A percentile compares a stretch with the other conserved stretches of the same genome.
Conservation (phyloP, 768 basidiomycete species). For the Rhizopogon vulgaris region DNA sequence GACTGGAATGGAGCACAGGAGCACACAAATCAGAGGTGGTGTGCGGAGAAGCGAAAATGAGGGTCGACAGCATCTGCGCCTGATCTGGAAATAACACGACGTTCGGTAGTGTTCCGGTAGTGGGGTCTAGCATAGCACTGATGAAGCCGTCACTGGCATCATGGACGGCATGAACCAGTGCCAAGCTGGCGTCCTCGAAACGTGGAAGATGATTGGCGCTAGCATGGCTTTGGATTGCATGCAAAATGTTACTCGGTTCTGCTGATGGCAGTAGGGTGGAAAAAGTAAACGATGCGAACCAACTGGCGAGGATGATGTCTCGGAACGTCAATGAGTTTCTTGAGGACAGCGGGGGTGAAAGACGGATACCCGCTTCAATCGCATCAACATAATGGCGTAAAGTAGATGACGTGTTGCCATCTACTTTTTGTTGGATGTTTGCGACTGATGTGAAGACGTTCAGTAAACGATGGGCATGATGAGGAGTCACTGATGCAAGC, state of each 20-base stretch:
- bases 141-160: conserved; percentile 28
- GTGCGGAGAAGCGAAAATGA: conserved; percentile 32
- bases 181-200: conserved; percentile 28
- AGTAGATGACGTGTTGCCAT: conserved; percentile 22
- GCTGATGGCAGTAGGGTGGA: conserved; percentile 18
- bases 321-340: conserved; percentile 23
- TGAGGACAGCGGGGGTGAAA: not conserved
- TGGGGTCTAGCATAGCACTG: conserved; percentile 26
- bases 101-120: conserved; percentile 34
- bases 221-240: conserved; percentile 13
- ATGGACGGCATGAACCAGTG: conserved; percentile 30
- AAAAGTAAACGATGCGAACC: conserved; percentile 28
- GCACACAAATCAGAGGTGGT: conserved; percentile 7
- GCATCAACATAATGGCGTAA: conserved; percentile 34
- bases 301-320: conserved; percentile 35
- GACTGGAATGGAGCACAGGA: conserved; percentile 20
- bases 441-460: conserved; percentile 38
- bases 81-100: conserved; percentile 38
- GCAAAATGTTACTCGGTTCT: conserved; percentile 15
- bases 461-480: conserved; percentile 37
- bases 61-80: conserved; percentile 25
- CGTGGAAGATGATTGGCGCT: conserved; percentile 15
- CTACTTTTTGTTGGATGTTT: conserved; percentile 27
- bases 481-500: conserved; percentile 16
- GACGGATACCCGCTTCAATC: conserved; percentile 25